These are phyloP conservation scores for Davidsoniella australis DNA, from an alignment of 2,329 filamentous ascomycete species.

Conservation along the genomic window DNA sequence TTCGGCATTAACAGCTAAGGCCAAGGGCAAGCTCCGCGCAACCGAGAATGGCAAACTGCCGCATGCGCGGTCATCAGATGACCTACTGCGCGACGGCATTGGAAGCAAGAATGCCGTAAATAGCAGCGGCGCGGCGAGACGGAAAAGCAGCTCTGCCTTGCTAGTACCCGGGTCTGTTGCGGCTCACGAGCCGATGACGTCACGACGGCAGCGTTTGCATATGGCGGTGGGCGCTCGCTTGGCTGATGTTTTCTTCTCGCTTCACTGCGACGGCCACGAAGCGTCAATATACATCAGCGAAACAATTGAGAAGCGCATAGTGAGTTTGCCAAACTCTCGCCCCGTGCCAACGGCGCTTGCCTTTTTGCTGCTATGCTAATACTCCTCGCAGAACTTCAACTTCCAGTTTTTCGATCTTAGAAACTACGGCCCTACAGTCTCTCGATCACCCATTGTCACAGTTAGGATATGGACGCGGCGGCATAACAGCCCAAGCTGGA, in stretches of 20 bases:
- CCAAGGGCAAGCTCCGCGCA: constrained; percentile 26
- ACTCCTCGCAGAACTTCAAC: constrained; percentile 50
- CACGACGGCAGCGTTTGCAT: constrained; percentile 55
- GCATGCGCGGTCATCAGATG: constrained; percentile 38
- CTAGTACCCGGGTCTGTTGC: background rate
- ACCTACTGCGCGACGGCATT: constrained; percentile 13
- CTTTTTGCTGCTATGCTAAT: background rate
- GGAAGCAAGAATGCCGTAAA: background rate
- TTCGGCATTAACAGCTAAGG: constrained; percentile 51
- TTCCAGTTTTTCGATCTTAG: constrained; percentile 72
- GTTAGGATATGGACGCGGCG: constrained; percentile 59
- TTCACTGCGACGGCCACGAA: constrained; percentile 44
- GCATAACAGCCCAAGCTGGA: constrained; percentile 33
- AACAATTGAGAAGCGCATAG: constrained; percentile 56
- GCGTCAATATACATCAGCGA: constrained; percentile 88
- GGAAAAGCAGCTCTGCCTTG: constrained; percentile 46
- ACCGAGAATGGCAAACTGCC: constrained; percentile 32
- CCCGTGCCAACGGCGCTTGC: background rate
- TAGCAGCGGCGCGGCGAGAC: constrained; percentile 22
- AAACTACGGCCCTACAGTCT: constrained; percentile 42
- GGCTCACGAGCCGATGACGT: constrained; percentile 20
- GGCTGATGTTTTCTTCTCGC: constrained; percentile 75
- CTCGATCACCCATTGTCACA: constrained; percentile 45
- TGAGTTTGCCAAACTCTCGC: constrained; percentile 17
- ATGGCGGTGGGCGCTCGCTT: constrained; percentile 55